Conservation (phyloP, 768 basidiomycete genomes). For the Hirschioporus abietinus region DNA sequence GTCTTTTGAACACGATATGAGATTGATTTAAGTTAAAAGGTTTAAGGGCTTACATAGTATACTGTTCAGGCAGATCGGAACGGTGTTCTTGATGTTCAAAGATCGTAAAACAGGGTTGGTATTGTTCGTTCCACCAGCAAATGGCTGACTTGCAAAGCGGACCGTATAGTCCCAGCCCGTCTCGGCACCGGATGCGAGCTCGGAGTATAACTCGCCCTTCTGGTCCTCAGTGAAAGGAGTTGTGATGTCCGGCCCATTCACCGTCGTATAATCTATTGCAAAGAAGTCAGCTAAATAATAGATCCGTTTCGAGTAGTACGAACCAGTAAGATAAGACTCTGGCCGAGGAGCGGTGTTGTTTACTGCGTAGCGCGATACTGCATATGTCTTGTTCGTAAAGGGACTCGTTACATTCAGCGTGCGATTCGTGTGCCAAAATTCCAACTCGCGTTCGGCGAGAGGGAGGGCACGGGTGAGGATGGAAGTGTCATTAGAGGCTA, state of each 20-base stretch:
- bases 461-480: conserved; percentile 81
- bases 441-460: conserved; percentile 78
- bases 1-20: conserved; percentile 34
- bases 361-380: conserved; percentile 70
- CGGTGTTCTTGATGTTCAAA: conserved; percentile 61
- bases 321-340: conserved; percentile 70
- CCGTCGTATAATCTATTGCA: conserved; percentile 67
- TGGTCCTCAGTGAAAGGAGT: conserved; percentile 56
- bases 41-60: conserved; percentile 65
- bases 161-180: conserved; percentile 48
- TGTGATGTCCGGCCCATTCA: conserved; percentile 54
- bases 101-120: conserved; percentile 56
- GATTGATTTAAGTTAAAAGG: conserved; percentile 9
- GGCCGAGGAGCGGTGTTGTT: conserved; percentile 85
- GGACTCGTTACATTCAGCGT: conserved; percentile 64
- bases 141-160: conserved; percentile 37
- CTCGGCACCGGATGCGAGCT: conserved; percentile 87
- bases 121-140: conserved; percentile 33
- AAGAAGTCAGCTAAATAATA: conserved; percentile 13
- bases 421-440: conserved; percentile 79
- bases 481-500: conserved; percentile 61
- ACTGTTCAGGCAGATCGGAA: conserved; percentile 79
- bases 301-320: conserved; percentile 13
- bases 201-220: conserved; percentile 67
- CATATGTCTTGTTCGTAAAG: conserved; percentile 58